Base-by-base conservation (phyloP, 805 yeast species). In the Candida adriatica region DNA sequence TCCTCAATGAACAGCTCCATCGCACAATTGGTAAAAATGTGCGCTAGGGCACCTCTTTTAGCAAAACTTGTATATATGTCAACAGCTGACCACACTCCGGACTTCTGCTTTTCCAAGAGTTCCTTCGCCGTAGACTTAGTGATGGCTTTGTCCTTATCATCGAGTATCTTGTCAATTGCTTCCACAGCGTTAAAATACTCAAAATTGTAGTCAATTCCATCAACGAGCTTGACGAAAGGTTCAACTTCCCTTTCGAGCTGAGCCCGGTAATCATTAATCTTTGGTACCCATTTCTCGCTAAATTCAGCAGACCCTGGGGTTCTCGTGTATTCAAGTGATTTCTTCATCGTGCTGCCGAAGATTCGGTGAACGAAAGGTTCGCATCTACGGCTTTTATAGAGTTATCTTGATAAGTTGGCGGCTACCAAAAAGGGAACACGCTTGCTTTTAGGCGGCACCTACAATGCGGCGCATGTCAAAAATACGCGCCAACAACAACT, bases 11-110 rank as follows among this genome's bases (percentile, higher is more conserved):
- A 75, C 16, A 58, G 34, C 19, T 58, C 53, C 43, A 51, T 47
- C 9, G 56, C 48, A 40, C 52, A 55, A 35, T 56, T 66, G 32
- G 61, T 54, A 37, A 75, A 59, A 39, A 74, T 73, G 33, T 73
- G 79, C 1, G 75, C 76, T 13, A 73, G 45, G 6, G 75, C 69
- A 9, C 79, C 73, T 29, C 82, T 55, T 46, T 75, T 74, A 39
- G 75, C 60, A 51, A 69, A 76, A 1, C 79, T 78, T 8, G 53
- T 53, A 7, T 68, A 59, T 8, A 75, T 75, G 31, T 68, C 63
- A 8, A 46, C 47, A 8, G 55, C 53, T 3, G 64, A 52, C 53
- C 62, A 59, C 34, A 58, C 51, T 16, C 64, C 64, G 8, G 27
- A 4, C 15, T 39, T 31, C 23, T 50, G 54, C 21, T 35, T 43